phyloP scores from a whole-genome alignment of 164 flowering plant genomes.

The Liquidambar formosana region DNA sequence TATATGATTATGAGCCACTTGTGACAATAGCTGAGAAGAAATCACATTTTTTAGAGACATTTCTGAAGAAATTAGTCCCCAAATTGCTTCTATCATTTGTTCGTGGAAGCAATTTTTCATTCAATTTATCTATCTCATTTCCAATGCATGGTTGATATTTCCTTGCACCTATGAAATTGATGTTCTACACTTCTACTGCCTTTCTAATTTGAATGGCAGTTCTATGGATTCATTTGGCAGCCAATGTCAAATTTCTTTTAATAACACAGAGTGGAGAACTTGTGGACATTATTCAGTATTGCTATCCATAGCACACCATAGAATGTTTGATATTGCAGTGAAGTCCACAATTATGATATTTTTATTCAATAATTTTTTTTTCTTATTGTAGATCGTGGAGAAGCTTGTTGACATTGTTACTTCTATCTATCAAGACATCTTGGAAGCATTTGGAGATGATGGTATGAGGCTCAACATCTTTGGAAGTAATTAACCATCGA shows the following conservation, averaged over 20 bases:
- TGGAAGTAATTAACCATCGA: not conserved
- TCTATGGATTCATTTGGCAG: not conserved
- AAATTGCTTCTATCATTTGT: not conserved
- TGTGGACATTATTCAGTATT: not conserved
- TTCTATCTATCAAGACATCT: constrained; percentile 62
- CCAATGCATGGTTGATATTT: not conserved
- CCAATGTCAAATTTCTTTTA: not conserved
- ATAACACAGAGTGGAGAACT: not conserved
- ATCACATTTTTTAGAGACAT: not conserved
- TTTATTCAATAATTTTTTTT: not conserved
- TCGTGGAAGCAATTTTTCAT: not conserved
- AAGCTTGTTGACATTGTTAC: constrained; percentile 73
- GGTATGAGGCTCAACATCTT: constrained; percentile 29
- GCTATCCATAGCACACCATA: not conserved
- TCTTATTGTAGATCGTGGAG: constrained; percentile 62
- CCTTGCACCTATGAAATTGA: not conserved
- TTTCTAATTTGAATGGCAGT: not conserved
- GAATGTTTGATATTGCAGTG: not conserved
- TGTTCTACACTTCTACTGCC: not conserved
- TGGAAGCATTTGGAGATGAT: constrained; percentile 49
- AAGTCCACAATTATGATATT: not conserved
- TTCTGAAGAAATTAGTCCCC: not conserved
- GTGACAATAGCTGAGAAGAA: not conserved
- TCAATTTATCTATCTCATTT: not conserved
- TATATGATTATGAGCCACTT: constrained; percentile 22